Percentiles rank a stretch among this genome's conserved stretches.
Evolutionary conservation across 257 asterid species (phyloP).

Genomic region (Solanum virginianum): DNA sequence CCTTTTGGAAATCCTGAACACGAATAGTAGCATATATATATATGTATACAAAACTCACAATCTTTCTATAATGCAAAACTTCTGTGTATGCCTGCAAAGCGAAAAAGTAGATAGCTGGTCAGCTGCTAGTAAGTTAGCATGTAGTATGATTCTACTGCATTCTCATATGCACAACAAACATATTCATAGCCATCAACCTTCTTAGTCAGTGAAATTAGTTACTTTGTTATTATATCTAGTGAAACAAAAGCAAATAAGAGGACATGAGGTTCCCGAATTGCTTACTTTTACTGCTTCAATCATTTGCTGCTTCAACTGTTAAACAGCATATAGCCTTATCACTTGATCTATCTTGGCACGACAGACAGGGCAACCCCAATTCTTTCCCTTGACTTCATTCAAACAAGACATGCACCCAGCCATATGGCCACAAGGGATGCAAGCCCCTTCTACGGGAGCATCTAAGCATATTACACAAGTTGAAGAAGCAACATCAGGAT

Average conservation of each 20-base stretch:
- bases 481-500: conserved; percentile 27
- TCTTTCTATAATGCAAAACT: not conserved
- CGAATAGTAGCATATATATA: not conserved
- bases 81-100: not conserved
- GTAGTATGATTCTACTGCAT: not conserved
- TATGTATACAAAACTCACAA: not conserved
- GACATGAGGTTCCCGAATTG: not conserved
- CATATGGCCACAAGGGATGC: conserved; percentile 94
- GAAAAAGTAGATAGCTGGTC: not conserved
- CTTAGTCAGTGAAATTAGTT: not conserved
- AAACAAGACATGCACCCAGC: conserved; percentile 90
- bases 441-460: conserved; percentile 78
- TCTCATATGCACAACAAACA: not conserved
- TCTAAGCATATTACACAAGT: conserved; percentile 73
- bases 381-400: conserved; percentile 55
- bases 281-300: not conserved
- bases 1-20: conserved; percentile 21
- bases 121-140: not conserved
- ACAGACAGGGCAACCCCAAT: conserved; percentile 93
- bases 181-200: not conserved
- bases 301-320: conserved; percentile 1
- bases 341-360: conserved; percentile 76
- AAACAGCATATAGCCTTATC: conserved; percentile 65
- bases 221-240: not conserved
- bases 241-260: not conserved